Base-by-base conservation (phyloP, 352 stramenopile species). In the Pythium diclinum region DNA sequence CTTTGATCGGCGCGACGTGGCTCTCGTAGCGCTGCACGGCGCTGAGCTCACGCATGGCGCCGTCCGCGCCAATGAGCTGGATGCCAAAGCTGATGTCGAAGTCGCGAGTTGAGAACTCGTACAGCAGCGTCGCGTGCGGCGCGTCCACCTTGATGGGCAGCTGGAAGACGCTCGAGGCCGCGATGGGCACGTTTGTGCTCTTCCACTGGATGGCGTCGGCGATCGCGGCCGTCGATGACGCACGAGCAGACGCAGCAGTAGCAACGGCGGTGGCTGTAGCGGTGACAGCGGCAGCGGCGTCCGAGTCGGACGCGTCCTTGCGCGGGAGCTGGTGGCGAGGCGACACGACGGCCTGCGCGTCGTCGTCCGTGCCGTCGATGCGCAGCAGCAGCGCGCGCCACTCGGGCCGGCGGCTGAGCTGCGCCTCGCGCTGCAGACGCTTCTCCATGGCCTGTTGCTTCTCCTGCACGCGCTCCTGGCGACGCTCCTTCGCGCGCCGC, bases 31-130 rank as follows among this genome's bases (percentile, higher is more conserved):
- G 79, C 52, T 74, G 77, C 59, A 73, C 54, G 52, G 77, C 74
- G 21, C 87, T 38, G 46, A 92, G 52, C 59, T 89, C 79, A 46
- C 77, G 67, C 44, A 87, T 68, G 55, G 71, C 78, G 11, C 83
- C 83, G 62, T 88, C 73, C 0, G 69, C 76, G 36, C 71, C 78
- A 51, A 92, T 76, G 69, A 89, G 83, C 65, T 90, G 81, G 46
- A 92, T 73, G 11, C 76, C 76, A 62, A 92, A 92, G 69, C 80
- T 86, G 21, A 92, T 60, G 57, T 92, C 83, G 63, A 88, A 90
- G 63, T 90, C 76, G 40, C 72, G 66, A n/a, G 79, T 90, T 36
- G 72, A 81, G 71, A 92, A 92, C 6, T 79, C 67, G 51, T 87
- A 92, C 40, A 74, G 72, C 56, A 92, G 72, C 47, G 75, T 72